phyloP scores from a whole-genome alignment of 2,329 filamentous ascomycete species.

The Lachnellula cervina region DNA sequence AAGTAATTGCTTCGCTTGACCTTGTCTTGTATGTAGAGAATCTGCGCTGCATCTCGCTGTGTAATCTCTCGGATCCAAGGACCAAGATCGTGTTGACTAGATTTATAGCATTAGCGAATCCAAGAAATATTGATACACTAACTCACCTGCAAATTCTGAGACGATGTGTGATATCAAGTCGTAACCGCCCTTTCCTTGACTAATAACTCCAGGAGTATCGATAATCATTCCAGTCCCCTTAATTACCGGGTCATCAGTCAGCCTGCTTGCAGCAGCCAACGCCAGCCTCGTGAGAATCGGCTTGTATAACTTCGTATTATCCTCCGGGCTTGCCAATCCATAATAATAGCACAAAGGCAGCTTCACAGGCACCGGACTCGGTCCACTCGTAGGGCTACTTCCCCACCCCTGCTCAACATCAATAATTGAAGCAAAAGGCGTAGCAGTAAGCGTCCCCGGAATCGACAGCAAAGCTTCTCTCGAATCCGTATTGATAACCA shows the following conservation, averaged over 20 bases:
- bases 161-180: constrained; percentile 79
- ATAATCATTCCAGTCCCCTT: constrained; percentile 76
- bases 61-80: constrained; percentile 71
- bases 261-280: constrained; percentile 68
- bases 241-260: constrained; percentile 69
- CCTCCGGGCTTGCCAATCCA: constrained; percentile 67
- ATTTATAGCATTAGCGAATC: constrained; percentile 5
- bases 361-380: constrained; percentile 83
- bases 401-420: constrained; percentile 90
- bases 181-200: constrained; percentile 60
- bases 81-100: constrained; percentile 75
- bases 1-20: constrained; percentile 62
- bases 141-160: constrained; percentile 58
- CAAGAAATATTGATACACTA: constrained; percentile 4
- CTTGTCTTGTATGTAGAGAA: constrained; percentile 55
- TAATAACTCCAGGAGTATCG: constrained; percentile 70
- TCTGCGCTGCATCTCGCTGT: constrained; percentile 66
- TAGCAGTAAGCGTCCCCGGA: constrained; percentile 77
- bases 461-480: constrained; percentile 72
- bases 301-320: constrained; percentile 68
- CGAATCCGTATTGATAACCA: constrained; percentile 81
- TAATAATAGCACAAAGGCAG: constrained; percentile 88
- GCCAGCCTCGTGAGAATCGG: constrained; percentile 72
- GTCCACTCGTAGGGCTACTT: constrained; percentile 83
- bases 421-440: constrained; percentile 81